phyloP scores from a whole-genome alignment of 2,329 filamentous ascomycete species.

The Fusarium sp. region DNA sequence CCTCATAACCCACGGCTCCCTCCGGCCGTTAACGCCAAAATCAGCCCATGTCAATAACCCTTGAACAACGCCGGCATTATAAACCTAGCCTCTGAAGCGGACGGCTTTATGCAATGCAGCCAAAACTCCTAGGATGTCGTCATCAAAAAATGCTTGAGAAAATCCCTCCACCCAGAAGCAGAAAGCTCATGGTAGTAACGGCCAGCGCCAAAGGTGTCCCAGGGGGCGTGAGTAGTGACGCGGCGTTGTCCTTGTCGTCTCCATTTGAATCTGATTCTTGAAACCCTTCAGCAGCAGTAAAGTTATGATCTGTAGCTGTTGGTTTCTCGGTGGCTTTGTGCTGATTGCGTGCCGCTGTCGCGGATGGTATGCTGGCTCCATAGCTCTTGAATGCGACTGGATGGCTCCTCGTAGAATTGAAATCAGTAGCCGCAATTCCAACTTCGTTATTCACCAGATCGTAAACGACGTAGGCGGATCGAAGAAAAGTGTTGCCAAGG shows the following conservation, averaged over 20 bases:
- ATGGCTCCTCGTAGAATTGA: constrained; percentile 63
- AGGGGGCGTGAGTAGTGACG: constrained; percentile 20
- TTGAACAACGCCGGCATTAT: constrained; percentile 35
- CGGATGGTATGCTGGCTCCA: constrained; percentile 62
- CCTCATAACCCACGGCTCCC: constrained; percentile 24
- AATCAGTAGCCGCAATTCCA: constrained; percentile 64
- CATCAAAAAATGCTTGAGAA: constrained; percentile 27
- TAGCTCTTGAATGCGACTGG: constrained; percentile 62
- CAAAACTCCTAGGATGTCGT: background rate
- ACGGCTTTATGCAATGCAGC: constrained; percentile 14
- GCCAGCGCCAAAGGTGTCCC: constrained; percentile 29
- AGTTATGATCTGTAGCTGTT: constrained; percentile 28
- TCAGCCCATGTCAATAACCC: constrained; percentile 34
- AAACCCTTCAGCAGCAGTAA: constrained; percentile 49
- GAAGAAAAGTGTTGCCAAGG: constrained; percentile 68
- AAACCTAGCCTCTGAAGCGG: constrained; percentile 9
- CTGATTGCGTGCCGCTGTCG: constrained; percentile 58
- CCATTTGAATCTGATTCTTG: constrained; percentile 32
- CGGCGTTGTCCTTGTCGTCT: constrained; percentile 27
- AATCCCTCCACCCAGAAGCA: constrained; percentile 38
- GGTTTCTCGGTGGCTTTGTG: constrained; percentile 42
- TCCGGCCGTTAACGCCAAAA: constrained; percentile 31
- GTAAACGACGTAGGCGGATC: constrained; percentile 70
- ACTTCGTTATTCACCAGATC: constrained; percentile 69
- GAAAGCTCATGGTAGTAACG: constrained; percentile 34